A percentile compares a stretch with the other conserved stretches of the same genome.
phyloP scores from a whole-genome alignment of 139 green algal genomes.

The Zygnema cylindricum region DNA sequence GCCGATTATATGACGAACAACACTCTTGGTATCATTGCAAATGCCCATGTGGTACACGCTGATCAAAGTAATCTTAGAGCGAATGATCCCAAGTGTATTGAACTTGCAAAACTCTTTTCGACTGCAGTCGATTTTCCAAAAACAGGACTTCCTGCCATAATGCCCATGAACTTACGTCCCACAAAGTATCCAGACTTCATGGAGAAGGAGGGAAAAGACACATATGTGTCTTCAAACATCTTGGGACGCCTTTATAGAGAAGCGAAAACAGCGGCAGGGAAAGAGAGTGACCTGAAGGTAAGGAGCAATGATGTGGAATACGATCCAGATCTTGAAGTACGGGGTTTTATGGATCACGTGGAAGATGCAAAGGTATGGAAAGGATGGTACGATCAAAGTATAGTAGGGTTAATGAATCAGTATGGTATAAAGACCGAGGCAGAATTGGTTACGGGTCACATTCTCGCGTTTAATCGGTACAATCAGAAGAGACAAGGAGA shows the following conservation, averaged over 20 bases:
- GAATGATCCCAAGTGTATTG: conserved; percentile 11
- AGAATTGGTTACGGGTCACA: conserved; percentile 21
- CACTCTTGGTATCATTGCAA: conserved; percentile 44
- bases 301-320: neutral
- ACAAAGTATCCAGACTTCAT: conserved; percentile 62
- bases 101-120: conserved; percentile 24
- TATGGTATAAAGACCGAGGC: conserved; percentile 23
- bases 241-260: conserved; percentile 45
- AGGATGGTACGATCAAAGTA: neutral
- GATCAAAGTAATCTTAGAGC: neutral
- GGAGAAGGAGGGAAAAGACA: conserved; percentile 50
- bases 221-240: conserved; percentile 26
- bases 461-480: neutral
- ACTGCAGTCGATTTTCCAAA: conserved; percentile 53
- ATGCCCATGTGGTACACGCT: conserved; percentile 47
- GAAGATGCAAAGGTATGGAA: neutral
- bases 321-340: neutral
- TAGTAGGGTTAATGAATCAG: conserved; percentile 1
- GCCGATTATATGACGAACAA: conserved; percentile 43
- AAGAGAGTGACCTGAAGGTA: neutral
- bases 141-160: conserved; percentile 29
- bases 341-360: neutral
- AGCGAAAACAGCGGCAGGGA: neutral
- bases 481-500: neutral
- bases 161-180: conserved; percentile 13